Percentiles rank a stretch among this genome's conserved stretches.
Conservation (phyloP, 305 asterid species). For the Withania somnifera region DNA sequence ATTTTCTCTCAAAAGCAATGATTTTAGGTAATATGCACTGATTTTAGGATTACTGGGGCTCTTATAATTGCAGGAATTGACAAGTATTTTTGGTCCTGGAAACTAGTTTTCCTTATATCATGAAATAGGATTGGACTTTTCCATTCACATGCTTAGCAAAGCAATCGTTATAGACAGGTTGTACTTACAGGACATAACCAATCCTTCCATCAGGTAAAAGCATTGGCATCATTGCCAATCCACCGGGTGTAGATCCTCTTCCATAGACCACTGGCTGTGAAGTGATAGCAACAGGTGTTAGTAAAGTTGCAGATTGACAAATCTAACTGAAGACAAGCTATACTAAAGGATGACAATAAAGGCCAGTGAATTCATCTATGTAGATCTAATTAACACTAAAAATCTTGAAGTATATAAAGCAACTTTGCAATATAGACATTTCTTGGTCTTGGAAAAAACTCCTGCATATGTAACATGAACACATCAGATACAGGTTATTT, state of each 20-base stretch:
- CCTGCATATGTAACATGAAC: not conserved
- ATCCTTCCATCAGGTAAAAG: constrained; percentile 96
- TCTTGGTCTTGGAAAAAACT: not conserved
- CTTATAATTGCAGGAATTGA: not conserved
- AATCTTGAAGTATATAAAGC: not conserved
- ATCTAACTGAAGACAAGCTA: not conserved
- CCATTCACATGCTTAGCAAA: not conserved
- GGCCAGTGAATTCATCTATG: not conserved
- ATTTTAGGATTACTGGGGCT: not conserved
- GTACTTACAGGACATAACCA: constrained; percentile 95
- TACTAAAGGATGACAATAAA: not conserved
- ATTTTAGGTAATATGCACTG: not conserved
- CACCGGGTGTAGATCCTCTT: constrained; percentile 64
- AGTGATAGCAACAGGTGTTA: not conserved
- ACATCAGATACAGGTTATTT: not conserved
- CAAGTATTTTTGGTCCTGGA: not conserved
- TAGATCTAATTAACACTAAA: not conserved
- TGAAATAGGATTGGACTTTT: not conserved
- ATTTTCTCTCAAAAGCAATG: not conserved
- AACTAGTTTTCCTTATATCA: not conserved
- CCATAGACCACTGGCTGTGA: constrained; percentile 77
- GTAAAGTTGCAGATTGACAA: not conserved
- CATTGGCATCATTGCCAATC: constrained; percentile 99
- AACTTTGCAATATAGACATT: not conserved
- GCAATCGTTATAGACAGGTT: not conserved